Percentiles rank a stretch among this genome's conserved stretches.
phyloP scores from a whole-genome alignment of 176 grass and related monocot genomes.

The Guadua angustifolia region DNA sequence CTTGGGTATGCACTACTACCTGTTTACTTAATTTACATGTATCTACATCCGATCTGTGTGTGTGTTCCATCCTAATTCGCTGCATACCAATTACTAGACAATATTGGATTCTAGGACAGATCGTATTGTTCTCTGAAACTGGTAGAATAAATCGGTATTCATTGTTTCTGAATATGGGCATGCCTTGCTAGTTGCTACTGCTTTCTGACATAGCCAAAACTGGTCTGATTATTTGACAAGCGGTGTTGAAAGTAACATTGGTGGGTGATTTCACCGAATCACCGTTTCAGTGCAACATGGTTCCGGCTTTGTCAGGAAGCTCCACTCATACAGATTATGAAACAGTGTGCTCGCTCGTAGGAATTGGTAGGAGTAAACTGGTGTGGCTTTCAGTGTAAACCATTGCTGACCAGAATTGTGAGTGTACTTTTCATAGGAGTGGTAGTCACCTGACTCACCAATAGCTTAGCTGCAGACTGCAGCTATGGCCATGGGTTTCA shows the following conservation, averaged over 20 bases:
- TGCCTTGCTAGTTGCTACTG: too few species aligned
- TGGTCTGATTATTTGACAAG: too few species aligned
- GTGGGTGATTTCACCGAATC: not conserved
- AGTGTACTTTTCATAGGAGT: constrained; percentile 16
- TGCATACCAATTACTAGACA: too few species aligned
- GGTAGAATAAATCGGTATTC: not conserved
- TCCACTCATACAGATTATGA: constrained; percentile 23
- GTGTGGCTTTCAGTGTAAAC: constrained; percentile 39
- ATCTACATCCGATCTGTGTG: not conserved
- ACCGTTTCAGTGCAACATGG: not conserved
- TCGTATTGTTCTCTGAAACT: not conserved
- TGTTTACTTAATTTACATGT: not conserved
- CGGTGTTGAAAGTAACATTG: too few species aligned
- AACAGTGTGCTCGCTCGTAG: not conserved
- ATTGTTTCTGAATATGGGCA: not conserved
- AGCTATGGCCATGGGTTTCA: constrained; percentile 41
- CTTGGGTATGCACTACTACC: constrained; percentile 56
- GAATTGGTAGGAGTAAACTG: not conserved
- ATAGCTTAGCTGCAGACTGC: not conserved
- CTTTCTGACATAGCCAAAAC: too few species aligned
- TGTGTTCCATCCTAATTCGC: not conserved
- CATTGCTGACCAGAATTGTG: constrained; percentile 10
- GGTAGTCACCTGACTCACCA: not conserved
- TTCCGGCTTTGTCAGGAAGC: constrained; percentile 2
- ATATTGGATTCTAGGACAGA: not conserved